A percentile compares a stretch with the other conserved stretches of the same genome.
phyloP scores from a whole-genome alignment of 2,329 filamentous ascomycete genomes.

The Aspergillus luchuensis region DNA sequence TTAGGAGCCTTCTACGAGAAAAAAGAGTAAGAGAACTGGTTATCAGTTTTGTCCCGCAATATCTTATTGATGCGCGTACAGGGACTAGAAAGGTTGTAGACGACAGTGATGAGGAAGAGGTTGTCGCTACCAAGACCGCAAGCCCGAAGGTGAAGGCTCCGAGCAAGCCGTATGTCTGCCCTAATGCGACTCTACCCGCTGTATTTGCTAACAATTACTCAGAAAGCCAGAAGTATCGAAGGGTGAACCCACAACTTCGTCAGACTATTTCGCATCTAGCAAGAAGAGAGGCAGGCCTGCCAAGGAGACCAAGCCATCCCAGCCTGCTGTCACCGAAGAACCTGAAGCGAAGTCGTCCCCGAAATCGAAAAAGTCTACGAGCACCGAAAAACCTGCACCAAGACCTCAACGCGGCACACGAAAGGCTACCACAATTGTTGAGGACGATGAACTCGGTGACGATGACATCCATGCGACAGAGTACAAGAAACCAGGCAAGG shows the following conservation, averaged over 20 bases:
- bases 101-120: slow-evolving; percentile 75
- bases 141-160: slow-evolving; percentile 42
- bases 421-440: slow-evolving; percentile 47
- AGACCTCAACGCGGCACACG: slow-evolving; percentile 16
- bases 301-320: slow-evolving; percentile 21
- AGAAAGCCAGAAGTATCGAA: slow-evolving; percentile 54
- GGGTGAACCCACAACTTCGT: slow-evolving; percentile 61
- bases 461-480: slow-evolving; percentile 83
- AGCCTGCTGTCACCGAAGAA: slow-evolving; percentile 7
- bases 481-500: slow-evolving; percentile 64
- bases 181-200: neutral
- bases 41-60: neutral
- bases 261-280: slow-evolving; percentile 62
- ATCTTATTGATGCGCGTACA: slow-evolving; percentile 23
- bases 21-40: slow-evolving; percentile 35
- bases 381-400: slow-evolving; percentile 43
- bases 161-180: slow-evolving; percentile 51
- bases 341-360: slow-evolving; percentile 13
- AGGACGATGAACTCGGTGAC: slow-evolving; percentile 69
- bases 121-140: slow-evolving; percentile 37
- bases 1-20: slow-evolving; percentile 27
- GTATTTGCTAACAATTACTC: slow-evolving; percentile 10
- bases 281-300: slow-evolving; percentile 57
- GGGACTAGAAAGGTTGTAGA: slow-evolving; percentile 70
- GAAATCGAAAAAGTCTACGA: slow-evolving; percentile 48